phyloP scores from a whole-genome alignment of 2,329 filamentous ascomycete species.

The Fusarium austroafricanum region DNA sequence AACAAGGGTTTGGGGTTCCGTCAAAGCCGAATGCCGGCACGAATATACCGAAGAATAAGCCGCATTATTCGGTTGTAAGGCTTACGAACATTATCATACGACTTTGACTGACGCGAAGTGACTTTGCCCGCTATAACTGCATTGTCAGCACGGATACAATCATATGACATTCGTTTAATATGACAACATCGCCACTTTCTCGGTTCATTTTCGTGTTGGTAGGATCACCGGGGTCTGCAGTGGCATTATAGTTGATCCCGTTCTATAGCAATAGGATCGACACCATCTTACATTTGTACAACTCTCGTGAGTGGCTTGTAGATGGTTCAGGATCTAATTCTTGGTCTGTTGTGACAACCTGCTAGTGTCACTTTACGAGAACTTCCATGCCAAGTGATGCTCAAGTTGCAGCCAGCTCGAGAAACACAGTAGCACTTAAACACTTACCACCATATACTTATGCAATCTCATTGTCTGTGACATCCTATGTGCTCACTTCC shows the following conservation, averaged over 20 bases:
- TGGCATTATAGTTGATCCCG: not conserved
- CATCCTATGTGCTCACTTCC: too few species aligned
- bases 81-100: conserved; percentile 7
- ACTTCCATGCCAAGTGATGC: not conserved
- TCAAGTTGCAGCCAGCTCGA: not conserved
- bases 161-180: not conserved
- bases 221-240: not conserved
- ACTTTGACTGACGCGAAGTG: not conserved
- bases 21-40: not conserved
- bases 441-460: not conserved
- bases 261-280: not conserved
- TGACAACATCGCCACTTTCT: not conserved
- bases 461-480: too few species aligned
- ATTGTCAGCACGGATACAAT: not conserved
- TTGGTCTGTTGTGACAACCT: not conserved
- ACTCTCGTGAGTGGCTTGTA: too few species aligned
- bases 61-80: not conserved
- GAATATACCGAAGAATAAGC: conserved; percentile 2
- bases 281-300: too few species aligned
- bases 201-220: not conserved
- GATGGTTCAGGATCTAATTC: too few species aligned
- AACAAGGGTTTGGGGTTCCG: not conserved
- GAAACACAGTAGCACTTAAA: not conserved
- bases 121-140: conserved; percentile 1
- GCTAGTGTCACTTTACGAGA: not conserved